A percentile compares a stretch with the other conserved stretches of the same genome.
Conservation (phyloP, 768 basidiomycete species). For the Podaxis sp. region DNA sequence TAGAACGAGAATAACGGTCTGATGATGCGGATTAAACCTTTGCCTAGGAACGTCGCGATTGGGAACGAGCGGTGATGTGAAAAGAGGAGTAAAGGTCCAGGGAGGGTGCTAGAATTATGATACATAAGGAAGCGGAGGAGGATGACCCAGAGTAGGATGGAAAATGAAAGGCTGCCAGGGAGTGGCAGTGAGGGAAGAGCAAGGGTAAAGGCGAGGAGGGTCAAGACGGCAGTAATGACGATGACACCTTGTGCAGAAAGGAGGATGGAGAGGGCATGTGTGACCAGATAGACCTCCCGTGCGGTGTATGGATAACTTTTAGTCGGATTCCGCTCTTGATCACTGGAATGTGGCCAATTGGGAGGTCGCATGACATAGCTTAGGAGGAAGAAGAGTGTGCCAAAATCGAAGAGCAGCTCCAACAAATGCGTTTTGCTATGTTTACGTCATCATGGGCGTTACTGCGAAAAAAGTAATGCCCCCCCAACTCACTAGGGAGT, state of each 20-base stretch:
- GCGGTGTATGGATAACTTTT: neutral
- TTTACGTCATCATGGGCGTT: neutral
- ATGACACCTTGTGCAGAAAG: neutral
- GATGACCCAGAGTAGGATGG: conserved; percentile 35
- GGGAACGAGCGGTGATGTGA: conserved; percentile 37
- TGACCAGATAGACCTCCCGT: neutral
- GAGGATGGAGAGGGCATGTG: conserved; percentile 3
- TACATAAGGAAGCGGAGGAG: conserved; percentile 38
- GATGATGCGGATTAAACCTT: conserved; percentile 32
- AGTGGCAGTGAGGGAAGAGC: conserved; percentile 32
- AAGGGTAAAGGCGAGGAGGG: conserved; percentile 37
- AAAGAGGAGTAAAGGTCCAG: conserved; percentile 42
- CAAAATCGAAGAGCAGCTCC: conserved; percentile 28
- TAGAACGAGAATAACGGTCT: conserved; percentile 41
- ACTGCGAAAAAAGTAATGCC: neutral
- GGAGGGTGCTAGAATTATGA: conserved; percentile 35
- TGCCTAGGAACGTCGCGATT: conserved; percentile 36
- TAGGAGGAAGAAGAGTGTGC: neutral
- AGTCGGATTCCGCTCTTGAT: neutral
- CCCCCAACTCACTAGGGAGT: conserved; percentile 12
- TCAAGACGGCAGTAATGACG: conserved; percentile 27
- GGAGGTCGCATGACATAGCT: conserved; percentile 6
- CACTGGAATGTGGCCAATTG: conserved; percentile 5
- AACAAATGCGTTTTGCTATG: conserved; percentile 40
- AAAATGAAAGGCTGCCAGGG: conserved; percentile 36